Conservation (phyloP, 2,329 filamentous ascomycete genomes). For the Cryphonectria parasitica region DNA sequence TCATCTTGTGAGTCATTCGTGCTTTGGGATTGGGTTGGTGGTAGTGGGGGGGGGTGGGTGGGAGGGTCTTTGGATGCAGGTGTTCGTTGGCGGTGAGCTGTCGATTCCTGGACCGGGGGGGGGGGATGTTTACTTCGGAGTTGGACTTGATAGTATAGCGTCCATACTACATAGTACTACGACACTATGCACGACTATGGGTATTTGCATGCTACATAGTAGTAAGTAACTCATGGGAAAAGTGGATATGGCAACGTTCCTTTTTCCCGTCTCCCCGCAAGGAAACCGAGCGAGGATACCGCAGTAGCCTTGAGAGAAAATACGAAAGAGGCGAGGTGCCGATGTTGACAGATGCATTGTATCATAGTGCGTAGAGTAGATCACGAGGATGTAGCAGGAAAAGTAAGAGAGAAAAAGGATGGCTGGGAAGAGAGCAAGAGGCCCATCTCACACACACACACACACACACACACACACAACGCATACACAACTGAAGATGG, state of each 20-base stretch:
- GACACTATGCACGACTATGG: too few relatives aligned
- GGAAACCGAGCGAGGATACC: background rate
- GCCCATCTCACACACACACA: background rate
- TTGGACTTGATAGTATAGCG: background rate
- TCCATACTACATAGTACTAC: background rate
- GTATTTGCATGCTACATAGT: too few relatives aligned
- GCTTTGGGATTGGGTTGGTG: background rate
- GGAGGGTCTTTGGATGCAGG: constrained; percentile 7
- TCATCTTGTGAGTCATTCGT: constrained; percentile 5
- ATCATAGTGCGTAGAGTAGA: background rate
- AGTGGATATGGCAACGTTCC: constrained; percentile 16
- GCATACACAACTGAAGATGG: background rate
- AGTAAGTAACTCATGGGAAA: background rate
- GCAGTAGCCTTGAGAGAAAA: background rate
- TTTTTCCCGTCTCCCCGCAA: background rate
- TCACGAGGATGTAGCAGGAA: background rate
- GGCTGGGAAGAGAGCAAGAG: constrained; percentile 10
- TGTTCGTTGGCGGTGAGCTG: constrained; percentile 18
- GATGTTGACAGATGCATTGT: background rate
- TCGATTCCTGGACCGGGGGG: background rate
- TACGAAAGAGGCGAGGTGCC: background rate
- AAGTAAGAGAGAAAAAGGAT: background rate
- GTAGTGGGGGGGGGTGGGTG: background rate
- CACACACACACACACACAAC: too few relatives aligned
- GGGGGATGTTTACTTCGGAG: too few relatives aligned